A percentile compares a stretch with the other conserved stretches of the same genome.
phyloP scores from a whole-genome alignment of 179 eudicot genomes.

The Beta corolliflora region DNA sequence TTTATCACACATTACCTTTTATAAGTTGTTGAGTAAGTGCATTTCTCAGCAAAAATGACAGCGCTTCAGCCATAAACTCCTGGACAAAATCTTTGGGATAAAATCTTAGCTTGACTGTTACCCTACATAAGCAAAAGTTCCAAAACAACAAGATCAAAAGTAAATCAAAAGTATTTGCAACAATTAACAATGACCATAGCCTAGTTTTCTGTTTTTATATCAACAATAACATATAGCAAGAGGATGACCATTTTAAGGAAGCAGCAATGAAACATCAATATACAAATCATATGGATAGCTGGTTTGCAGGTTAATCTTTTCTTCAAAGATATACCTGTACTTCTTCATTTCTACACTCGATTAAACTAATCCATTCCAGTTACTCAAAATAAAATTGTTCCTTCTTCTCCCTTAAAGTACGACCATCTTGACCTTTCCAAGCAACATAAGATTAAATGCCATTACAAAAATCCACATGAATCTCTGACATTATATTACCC shows the following conservation, averaged over 20 bases:
- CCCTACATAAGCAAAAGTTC: slow-evolving; percentile 41
- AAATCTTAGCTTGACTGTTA: slow-evolving; percentile 62
- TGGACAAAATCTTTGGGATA: slow-evolving; percentile 76
- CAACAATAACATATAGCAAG: background rate
- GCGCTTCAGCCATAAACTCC: slow-evolving; percentile 86
- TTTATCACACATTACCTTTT: slow-evolving; percentile 49
- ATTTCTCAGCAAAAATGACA: slow-evolving; percentile 82
- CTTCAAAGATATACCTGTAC: background rate
- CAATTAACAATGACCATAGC: background rate
- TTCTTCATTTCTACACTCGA: background rate
- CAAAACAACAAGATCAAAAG: background rate
- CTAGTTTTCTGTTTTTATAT: background rate
- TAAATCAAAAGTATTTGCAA: background rate
- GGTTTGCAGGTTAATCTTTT: background rate
- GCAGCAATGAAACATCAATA: background rate
- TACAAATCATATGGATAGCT: background rate
- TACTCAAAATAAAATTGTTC: too few relatives aligned
- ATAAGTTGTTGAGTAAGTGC: slow-evolving; percentile 59
- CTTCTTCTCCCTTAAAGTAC: background rate
- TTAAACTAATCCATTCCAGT: background rate
- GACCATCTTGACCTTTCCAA: background rate
- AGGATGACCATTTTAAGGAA: background rate
- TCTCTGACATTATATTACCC: background rate
- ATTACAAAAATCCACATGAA: background rate
- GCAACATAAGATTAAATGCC: background rate